Conservation (phyloP, 163 green algal genomes). For the Picocystis sp. region DNA sequence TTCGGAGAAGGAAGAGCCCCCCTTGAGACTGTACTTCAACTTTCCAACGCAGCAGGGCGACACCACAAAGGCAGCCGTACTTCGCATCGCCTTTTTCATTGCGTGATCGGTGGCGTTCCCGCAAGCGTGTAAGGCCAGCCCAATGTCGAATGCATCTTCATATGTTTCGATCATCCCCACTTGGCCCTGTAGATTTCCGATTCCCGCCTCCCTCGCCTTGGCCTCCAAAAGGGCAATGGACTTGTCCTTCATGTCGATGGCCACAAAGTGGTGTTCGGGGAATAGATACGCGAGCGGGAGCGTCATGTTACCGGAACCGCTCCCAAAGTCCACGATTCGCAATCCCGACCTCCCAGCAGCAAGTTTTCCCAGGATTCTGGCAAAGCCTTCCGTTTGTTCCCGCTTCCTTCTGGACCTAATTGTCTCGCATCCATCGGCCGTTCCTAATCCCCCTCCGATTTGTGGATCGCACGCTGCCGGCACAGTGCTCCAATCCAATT, state of each 20-base stretch:
- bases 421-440: not conserved
- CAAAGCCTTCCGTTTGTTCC: slow-evolving; percentile 3
- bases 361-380: not conserved
- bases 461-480: not conserved
- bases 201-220: slow-evolving; percentile 21
- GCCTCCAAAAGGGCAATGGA: slow-evolving; percentile 32
- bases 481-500: not conserved
- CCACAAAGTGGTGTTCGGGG: slow-evolving; percentile 28
- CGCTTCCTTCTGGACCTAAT: slow-evolving; percentile 2
- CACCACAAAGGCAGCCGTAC: slow-evolving; percentile 34
- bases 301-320: slow-evolving; percentile 39
- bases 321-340: slow-evolving; percentile 51
- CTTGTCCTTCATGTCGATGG: slow-evolving; percentile 35
- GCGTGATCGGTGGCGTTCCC: slow-evolving; percentile 54
- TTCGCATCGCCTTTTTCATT: slow-evolving; percentile 25
- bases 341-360: not conserved
- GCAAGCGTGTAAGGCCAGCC: slow-evolving; percentile 48
- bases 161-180: slow-evolving; percentile 31
- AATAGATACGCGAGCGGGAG: slow-evolving; percentile 41
- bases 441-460: not conserved
- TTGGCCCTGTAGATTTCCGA: slow-evolving; percentile 19
- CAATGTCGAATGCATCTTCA: slow-evolving; percentile 36
- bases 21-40: slow-evolving; percentile 35
- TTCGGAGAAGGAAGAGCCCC: slow-evolving; percentile 32
- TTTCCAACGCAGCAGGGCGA: slow-evolving; percentile 54